Evolutionary conservation across 164 flowering plant genomes (phyloP).

Genomic region (Umbilicus rupestris): DNA sequence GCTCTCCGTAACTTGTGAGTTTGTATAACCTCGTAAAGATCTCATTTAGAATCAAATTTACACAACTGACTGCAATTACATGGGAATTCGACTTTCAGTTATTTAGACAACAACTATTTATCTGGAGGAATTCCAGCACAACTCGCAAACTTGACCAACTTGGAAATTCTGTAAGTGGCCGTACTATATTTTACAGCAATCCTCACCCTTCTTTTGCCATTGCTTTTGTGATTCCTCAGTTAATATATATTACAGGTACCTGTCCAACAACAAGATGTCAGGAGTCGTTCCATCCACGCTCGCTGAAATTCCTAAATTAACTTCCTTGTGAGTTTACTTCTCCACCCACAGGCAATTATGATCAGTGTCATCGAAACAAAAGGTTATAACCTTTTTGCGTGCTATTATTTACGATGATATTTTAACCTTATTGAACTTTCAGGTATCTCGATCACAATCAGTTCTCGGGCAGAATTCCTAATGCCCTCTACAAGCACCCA

Average conservation of each 20-base stretch:
- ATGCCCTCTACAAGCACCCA: constrained; percentile 77
- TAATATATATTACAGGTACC: constrained; percentile 43
- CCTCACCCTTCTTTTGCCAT: background rate
- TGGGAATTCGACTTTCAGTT: constrained; percentile 30
- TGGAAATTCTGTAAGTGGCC: constrained; percentile 74
- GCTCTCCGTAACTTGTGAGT: constrained; percentile 89
- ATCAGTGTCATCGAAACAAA: background rate
- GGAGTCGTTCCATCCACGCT: constrained; percentile 68
- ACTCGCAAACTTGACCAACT: constrained; percentile 75
- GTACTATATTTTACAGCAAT: background rate
- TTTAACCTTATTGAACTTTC: constrained; percentile 15
- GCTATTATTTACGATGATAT: background rate
- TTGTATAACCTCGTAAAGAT: background rate
- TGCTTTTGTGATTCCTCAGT: constrained; percentile 5
- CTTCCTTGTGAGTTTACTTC: constrained; percentile 54
- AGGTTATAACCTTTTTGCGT: background rate
- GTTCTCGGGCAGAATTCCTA: constrained; percentile 80
- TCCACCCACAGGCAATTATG: background rate
- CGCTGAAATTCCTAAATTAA: constrained; percentile 71
- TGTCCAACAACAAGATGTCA: constrained; percentile 87
- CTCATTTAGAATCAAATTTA: background rate
- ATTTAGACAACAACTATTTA: constrained; percentile 75
- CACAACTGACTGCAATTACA: background rate
- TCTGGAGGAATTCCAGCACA: constrained; percentile 93
- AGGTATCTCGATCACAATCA: constrained; percentile 97